Percentiles rank a stretch among this genome's conserved stretches.
Conservation (phyloP, 1,139 yeast genomes). For the Kazachstania sp. region DNA sequence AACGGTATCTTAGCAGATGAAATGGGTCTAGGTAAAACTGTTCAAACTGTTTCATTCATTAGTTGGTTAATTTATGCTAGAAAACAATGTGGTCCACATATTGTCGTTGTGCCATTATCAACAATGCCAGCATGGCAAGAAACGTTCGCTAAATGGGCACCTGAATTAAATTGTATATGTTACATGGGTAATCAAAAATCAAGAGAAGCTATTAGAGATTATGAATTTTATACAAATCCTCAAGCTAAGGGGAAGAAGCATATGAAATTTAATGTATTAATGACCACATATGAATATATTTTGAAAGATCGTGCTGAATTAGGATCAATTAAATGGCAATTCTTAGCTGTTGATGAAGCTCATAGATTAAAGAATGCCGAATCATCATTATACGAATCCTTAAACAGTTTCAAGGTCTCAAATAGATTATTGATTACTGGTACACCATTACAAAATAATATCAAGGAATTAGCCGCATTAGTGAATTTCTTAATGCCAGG, state of each 20-base stretch:
- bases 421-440: slow-evolving; percentile 92
- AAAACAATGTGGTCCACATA: slow-evolving; percentile 93
- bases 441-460: slow-evolving; percentile 93
- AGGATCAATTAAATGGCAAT: slow-evolving; percentile 88
- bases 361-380: slow-evolving; percentile 93
- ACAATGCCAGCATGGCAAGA: slow-evolving; percentile 99
- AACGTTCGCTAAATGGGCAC: slow-evolving; percentile 96
- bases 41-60: slow-evolving; percentile 89
- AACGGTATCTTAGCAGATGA: slow-evolving; percentile 98
- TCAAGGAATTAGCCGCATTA: slow-evolving; percentile 89
- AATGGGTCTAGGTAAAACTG: slow-evolving; percentile 98
- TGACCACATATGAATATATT: slow-evolving; percentile 94
- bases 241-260: slow-evolving; percentile 40
- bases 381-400: slow-evolving; percentile 82
- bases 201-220: slow-evolving; percentile 70
- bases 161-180: slow-evolving; percentile 85
- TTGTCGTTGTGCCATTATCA: slow-evolving; percentile 91
- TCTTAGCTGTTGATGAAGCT: slow-evolving; percentile 96
- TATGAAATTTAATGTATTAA: slow-evolving; percentile 76
- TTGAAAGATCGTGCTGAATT: slow-evolving; percentile 76
- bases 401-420: slow-evolving; percentile 70
- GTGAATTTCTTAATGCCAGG: slow-evolving; percentile 97
- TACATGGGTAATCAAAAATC: slow-evolving; percentile 90
- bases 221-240: slow-evolving; percentile 66
- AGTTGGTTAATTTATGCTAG: slow-evolving; percentile 93